Percentiles rank a stretch among this genome's conserved stretches.
These are phyloP conservation scores for Dictyostelium brefeldianum DNA, from an alignment of 78 protist species.

Conservation along the genomic window DNA sequence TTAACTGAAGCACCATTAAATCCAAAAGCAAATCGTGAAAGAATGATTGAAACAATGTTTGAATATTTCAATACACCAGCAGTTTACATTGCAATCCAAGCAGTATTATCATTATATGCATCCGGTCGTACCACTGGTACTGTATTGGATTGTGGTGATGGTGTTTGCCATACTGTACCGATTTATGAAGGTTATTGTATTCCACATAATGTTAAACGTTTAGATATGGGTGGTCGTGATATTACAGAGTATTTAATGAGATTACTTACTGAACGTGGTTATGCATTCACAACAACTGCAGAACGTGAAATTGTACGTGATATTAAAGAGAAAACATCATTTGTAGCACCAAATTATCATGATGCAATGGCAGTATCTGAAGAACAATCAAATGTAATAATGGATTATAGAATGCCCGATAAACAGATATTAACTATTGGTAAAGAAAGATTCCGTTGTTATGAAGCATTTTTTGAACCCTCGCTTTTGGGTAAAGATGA, in stretches of 20 bases:
- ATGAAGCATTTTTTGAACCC: slow-evolving; percentile 97
- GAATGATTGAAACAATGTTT: slow-evolving; percentile 97
- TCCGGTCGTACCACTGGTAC: slow-evolving; percentile 95
- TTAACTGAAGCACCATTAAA: slow-evolving; percentile 98
- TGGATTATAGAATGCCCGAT: slow-evolving; percentile 93
- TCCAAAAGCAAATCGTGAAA: slow-evolving; percentile 98
- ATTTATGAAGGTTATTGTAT: slow-evolving; percentile 97
- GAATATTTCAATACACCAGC: slow-evolving; percentile 98
- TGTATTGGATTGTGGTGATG: slow-evolving; percentile 99
- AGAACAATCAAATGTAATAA: slow-evolving; percentile 54
- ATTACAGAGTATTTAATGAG: slow-evolving; percentile 94
- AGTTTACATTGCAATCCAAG: slow-evolving; percentile 95
- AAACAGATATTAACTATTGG: slow-evolving; percentile 94
- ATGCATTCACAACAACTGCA: slow-evolving; percentile 97
- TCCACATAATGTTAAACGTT: slow-evolving; percentile 92
- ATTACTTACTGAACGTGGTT: slow-evolving; percentile 95
- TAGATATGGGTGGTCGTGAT: slow-evolving; percentile 97
- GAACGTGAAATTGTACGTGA: slow-evolving; percentile 97
- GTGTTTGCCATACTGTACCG: slow-evolving; percentile 97
- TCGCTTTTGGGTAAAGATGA: slow-evolving; percentile 92
- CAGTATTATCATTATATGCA: slow-evolving; percentile 96
- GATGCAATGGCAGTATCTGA: background rate
- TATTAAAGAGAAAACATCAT: slow-evolving; percentile 94
- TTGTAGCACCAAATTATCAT: slow-evolving; percentile 62
- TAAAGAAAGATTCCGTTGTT: slow-evolving; percentile 93